phyloP scores from a whole-genome alignment of 1,284 basidiomycete species.

The Cystobasidiaceae sp. region DNA sequence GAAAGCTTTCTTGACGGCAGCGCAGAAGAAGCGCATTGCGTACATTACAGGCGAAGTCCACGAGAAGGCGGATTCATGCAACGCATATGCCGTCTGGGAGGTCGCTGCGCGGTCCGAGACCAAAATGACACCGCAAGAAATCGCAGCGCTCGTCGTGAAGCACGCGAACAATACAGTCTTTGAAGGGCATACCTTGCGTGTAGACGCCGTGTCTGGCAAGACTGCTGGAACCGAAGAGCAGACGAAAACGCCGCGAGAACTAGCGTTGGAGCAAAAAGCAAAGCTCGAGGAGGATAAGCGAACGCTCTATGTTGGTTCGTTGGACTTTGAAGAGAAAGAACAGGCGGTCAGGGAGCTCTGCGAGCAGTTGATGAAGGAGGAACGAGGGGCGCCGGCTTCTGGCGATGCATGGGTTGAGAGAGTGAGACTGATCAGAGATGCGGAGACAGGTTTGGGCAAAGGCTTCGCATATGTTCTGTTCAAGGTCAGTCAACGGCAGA shows the following conservation, averaged over 20 bases:
- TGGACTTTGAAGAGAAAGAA: conserved; percentile 88
- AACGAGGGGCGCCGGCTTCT: conserved; percentile 56
- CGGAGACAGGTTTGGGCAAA: conserved; percentile 92
- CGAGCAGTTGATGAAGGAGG: conserved; percentile 67
- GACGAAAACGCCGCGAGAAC: conserved; percentile 23
- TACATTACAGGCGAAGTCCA: conserved; percentile 69
- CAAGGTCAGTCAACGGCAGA: conserved; percentile 54
- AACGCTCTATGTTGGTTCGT: conserved; percentile 83
- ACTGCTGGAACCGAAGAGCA: neutral
- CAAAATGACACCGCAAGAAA: conserved; percentile 53
- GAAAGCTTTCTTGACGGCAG: conserved; percentile 61
- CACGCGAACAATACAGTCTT: conserved; percentile 68
- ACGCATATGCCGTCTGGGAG: conserved; percentile 84
- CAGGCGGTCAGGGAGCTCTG: conserved; percentile 84
- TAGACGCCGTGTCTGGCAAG: conserved; percentile 69
- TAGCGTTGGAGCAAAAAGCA: conserved; percentile 30
- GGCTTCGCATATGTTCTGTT: conserved; percentile 95
- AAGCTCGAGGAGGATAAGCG: conserved; percentile 53
- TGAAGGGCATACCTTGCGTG: conserved; percentile 66
- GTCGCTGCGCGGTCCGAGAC: conserved; percentile 63
- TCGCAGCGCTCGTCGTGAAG: conserved; percentile 59
- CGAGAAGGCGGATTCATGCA: conserved; percentile 46
- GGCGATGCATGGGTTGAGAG: conserved; percentile 64
- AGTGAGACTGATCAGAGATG: conserved; percentile 83
- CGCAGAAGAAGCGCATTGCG: conserved; percentile 88